Evolutionary conservation across 768 basidiomycete genomes (phyloP).

Genomic region (Boletus rex-veris): DNA sequence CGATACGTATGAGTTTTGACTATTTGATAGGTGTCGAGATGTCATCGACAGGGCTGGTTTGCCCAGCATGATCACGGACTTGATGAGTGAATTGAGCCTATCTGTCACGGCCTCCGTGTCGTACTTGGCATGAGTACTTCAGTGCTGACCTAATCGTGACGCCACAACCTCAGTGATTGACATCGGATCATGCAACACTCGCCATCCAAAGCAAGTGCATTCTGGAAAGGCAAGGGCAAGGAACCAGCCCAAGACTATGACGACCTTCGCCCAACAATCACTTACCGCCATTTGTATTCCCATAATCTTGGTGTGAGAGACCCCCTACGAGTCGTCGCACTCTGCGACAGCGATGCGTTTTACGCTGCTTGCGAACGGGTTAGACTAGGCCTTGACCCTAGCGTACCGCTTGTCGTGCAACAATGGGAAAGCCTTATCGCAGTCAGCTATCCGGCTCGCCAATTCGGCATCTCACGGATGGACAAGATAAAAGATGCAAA

Average conservation of each 20-base stretch:
- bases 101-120: too few relatives aligned
- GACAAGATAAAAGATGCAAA: slow-evolving; percentile 78
- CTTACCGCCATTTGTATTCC: slow-evolving; percentile 74
- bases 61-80: too few relatives aligned
- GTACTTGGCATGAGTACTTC: too few relatives aligned
- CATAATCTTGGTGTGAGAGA: slow-evolving; percentile 67
- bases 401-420: slow-evolving; percentile 72
- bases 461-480: slow-evolving; percentile 91
- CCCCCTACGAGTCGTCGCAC: slow-evolving; percentile 79
- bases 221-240: slow-evolving; percentile 58
- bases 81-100: too few relatives aligned
- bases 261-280: slow-evolving; percentile 65
- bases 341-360: slow-evolving; percentile 89
- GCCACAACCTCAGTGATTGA: too few relatives aligned
- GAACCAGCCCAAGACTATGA: slow-evolving; percentile 45
- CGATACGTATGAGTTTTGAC: too few relatives aligned
- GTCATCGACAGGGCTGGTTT: too few relatives aligned
- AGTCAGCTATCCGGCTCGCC: slow-evolving; percentile 92
- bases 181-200: not conserved
- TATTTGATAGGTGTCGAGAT: too few relatives aligned
- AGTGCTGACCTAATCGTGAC: too few relatives aligned
- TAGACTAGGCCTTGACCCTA: slow-evolving; percentile 61
- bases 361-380: slow-evolving; percentile 85
- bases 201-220: slow-evolving; percentile 8
- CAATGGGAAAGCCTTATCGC: slow-evolving; percentile 92